Base-by-base conservation (phyloP, 371 early-diverging fungal species). In the Mucor plumbeus region DNA sequence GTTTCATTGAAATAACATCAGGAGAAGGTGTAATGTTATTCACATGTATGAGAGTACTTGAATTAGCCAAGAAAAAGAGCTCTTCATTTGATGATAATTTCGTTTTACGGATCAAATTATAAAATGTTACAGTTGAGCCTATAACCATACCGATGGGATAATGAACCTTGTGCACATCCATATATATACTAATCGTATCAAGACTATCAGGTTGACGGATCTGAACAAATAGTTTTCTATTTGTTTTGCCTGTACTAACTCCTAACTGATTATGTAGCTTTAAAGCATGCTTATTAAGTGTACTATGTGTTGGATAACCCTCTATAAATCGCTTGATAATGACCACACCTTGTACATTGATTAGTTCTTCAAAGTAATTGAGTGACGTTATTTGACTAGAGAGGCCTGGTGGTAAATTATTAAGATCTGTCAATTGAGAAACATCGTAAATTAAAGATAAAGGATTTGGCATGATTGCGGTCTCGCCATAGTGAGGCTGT, bases 81-180 rank as follows among this genome's bases (percentile, higher is more conserved):
- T 55, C 31, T 15, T 55, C n/a, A 1, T 7, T 33, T 38, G 48
- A 39, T 33, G 15, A 38, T 3, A 17, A 13, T 5, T 55, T 39
- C 1, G 31, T 56, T 40, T 59, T 64, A 2, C 77, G 70, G 5
- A 63, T 55, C 33, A 77, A 34, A 7, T 73, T 68, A 36, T 63
- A 44, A 26, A 79, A 67, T 4, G 54, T 65, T 1, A 79, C 72
- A 4, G 26, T 35, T 0, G 71, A 50, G 14, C 82, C 82, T 6
- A 71, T 64, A 0, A 82, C 41, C 5, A 79, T 4, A 0, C 82
- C 80, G 1, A 71, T 33, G 5, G 78, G 74, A 61, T 76, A 79
- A 3, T 56, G 59, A 5, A 54, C 54, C 9, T 59, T 36, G 6
- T 56, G 44, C 5, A 67, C 21, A 19, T 73, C 65, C 19, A 79